Base-by-base conservation (phyloP, 164 flowering plant species). In the Stephania japonica region DNA sequence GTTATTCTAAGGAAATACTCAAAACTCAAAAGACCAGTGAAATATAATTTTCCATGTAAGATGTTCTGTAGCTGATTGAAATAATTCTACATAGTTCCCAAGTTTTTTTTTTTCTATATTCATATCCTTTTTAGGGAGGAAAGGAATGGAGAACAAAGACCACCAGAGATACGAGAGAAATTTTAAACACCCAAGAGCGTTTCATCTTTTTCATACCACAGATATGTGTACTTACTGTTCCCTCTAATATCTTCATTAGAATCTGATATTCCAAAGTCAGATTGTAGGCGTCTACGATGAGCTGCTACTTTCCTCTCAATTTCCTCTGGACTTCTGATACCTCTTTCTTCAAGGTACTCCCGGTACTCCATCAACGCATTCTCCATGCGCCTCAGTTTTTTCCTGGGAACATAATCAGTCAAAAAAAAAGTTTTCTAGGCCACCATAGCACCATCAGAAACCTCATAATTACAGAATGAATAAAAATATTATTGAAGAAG, bases 321-420 rank as follows among this genome's bases (percentile, higher is more conserved):
- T 83, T 93, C 99, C 76, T 92, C 95, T 2, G 81, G 32, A 78
- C 73, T 91, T 81, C 82, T 90, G 32, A 89, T 78, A 21, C 99
- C 99, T 23, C 83, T 77, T 61, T 95, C 98, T 83, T 95, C 99
- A 72, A 95, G 92, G 47, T 92, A 87, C 84, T 93, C 99, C 63
- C 97, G 98, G 76, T 91, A 93, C 80, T 91, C 98, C 70, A 95
- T 93, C 77, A 93, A 78, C 75, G 89, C 90, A 73, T 88, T 97
- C 76, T 95, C 99, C 16, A 95, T 72, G 61, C 90, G 91, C 84
- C 98, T 90, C 83, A 93, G 68, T 83, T 93, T 95, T 82, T 90
- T 94, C 77, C 99, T 95, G 88, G 68, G 66, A 47, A 75, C 41
- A 78, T 6, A 62, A 77, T 41, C 65, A 70, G 21, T 38, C 47